Evolutionary conservation across 768 basidiomycete genomes (phyloP), one percentile per base, ranked within the genome.

Genomic region (Trametes gibbosa): DNA sequence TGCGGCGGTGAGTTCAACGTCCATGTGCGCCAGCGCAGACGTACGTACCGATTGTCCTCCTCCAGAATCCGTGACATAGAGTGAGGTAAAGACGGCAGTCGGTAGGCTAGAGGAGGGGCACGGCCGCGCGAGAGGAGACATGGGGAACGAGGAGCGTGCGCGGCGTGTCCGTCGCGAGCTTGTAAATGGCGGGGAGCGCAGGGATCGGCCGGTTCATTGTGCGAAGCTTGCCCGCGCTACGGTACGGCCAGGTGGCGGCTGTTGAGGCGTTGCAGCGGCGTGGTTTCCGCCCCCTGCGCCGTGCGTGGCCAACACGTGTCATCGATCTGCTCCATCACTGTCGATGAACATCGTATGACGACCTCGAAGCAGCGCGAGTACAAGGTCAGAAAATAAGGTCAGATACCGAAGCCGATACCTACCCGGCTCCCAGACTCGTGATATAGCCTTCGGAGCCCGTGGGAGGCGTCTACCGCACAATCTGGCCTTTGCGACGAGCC

Each of bases 241-340:
- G 6, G 6, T 3, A 14, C 13, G 10, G 10, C 58, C 52, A 50
- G 41, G 63, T 40, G 42, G 48, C 29, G 59, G 9, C 53, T 23
- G 29, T 52, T 25, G 46, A 23, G 47, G 63, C 63, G 58, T 65
- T 65, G 63, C 57, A 65, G 56, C 45, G 60, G 63, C 63, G 63
- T 65, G 63, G 54, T 58, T 40, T 47, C 60, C 56, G 43, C 49
- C 41, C 45, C 17, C 29, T 42, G 42, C 29, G 9, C 47, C 48
- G 42, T 32, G 63, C 63, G 63, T 64, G 63, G 60, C 50, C 23
- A 52, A 62, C 63, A 65, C 63, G 63, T 65, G 63, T 61, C 53
- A 62, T 59, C 60, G 55, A 56, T 55, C 32, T 39, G 25, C 43
- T 41, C 29, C 45, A 53, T 56, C 35, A 42, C 29, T 41, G 25